These are phyloP conservation scores for Phtheirospermum japonicum DNA, from an alignment of 257 asterid genomes.

Conservation along the genomic window DNA sequence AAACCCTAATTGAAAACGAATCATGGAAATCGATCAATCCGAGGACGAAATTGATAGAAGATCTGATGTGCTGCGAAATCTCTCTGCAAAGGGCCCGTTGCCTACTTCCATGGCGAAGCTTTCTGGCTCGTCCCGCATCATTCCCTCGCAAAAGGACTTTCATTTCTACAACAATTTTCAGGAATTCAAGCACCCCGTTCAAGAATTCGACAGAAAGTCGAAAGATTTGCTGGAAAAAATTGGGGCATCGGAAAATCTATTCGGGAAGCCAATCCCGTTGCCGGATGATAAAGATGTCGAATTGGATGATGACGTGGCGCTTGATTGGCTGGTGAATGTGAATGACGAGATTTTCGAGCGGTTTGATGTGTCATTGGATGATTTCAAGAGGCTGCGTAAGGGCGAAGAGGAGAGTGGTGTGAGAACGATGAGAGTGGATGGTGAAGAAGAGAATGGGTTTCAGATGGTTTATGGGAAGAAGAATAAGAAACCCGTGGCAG, in stretches of 20 bases:
- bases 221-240: slow-evolving; percentile 40
- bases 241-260: slow-evolving; percentile 54
- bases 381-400: slow-evolving; percentile 49
- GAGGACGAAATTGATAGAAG: slow-evolving; percentile 42
- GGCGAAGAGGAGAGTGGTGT: slow-evolving; percentile 62
- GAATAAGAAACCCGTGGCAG: slow-evolving; percentile 41
- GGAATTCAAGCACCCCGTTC: slow-evolving; percentile 63
- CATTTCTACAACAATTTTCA: slow-evolving; percentile 79
- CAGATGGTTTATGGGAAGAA: slow-evolving; percentile 75
- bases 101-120: slow-evolving; percentile 62
- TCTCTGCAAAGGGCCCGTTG: slow-evolving; percentile 46
- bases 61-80: slow-evolving; percentile 41
- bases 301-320: slow-evolving; percentile 61
- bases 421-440: slow-evolving; percentile 37
- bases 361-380: slow-evolving; percentile 70
- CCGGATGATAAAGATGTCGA: slow-evolving; percentile 61
- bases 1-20: slow-evolving; percentile 7
- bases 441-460: slow-evolving; percentile 57
- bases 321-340: slow-evolving; percentile 72
- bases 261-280: slow-evolving; percentile 47
- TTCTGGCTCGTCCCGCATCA: slow-evolving; percentile 72
- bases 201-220: slow-evolving; percentile 51
- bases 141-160: slow-evolving; percentile 73
- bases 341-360: slow-evolving; percentile 73
- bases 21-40: slow-evolving; percentile 63